These are phyloP conservation scores for Furcasterigmium furcatum DNA, from an alignment of 2,329 filamentous ascomycete species.

Conservation along the genomic window DNA sequence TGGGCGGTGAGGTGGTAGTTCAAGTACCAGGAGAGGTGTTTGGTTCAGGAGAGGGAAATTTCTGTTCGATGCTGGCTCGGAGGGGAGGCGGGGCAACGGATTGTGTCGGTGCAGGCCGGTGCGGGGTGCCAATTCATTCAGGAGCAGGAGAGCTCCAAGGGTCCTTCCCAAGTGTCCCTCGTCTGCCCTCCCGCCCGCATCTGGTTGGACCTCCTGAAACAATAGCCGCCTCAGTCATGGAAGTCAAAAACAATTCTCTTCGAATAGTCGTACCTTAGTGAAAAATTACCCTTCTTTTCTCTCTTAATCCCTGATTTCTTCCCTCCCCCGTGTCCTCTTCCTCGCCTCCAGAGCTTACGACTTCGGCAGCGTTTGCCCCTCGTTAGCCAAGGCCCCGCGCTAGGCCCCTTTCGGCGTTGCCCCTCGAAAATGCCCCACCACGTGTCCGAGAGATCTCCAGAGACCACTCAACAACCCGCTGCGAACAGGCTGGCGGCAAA, in stretches of 20 bases:
- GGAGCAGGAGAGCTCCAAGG: background rate
- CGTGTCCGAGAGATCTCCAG: background rate
- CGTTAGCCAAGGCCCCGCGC: slow-evolving; percentile 9
- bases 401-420: slow-evolving; percentile 9
- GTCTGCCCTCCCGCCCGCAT: background rate
- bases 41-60: slow-evolving; percentile 7
- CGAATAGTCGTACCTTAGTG: too few relatives aligned
- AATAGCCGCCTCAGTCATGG: too few relatives aligned
- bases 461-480: background rate
- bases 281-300: too few relatives aligned
- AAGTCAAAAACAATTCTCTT: too few relatives aligned
- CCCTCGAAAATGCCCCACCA: slow-evolving; percentile 13
- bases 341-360: too few relatives aligned
- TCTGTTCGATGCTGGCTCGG: slow-evolving; percentile 6
- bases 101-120: background rate
- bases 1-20: background rate
- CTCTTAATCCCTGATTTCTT: too few relatives aligned
- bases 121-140: background rate
- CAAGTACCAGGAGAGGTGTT: background rate
- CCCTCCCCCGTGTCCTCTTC: too few relatives aligned
- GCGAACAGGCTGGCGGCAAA: too few relatives aligned
- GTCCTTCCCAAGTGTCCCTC: background rate
- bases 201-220: too few relatives aligned
- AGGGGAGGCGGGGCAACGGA: slow-evolving; percentile 3
- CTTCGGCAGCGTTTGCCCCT: slow-evolving; percentile 7